These are phyloP conservation scores for Puccinia coronata DNA, from an alignment of 1,284 basidiomycete genomes.

Conservation along the genomic window DNA sequence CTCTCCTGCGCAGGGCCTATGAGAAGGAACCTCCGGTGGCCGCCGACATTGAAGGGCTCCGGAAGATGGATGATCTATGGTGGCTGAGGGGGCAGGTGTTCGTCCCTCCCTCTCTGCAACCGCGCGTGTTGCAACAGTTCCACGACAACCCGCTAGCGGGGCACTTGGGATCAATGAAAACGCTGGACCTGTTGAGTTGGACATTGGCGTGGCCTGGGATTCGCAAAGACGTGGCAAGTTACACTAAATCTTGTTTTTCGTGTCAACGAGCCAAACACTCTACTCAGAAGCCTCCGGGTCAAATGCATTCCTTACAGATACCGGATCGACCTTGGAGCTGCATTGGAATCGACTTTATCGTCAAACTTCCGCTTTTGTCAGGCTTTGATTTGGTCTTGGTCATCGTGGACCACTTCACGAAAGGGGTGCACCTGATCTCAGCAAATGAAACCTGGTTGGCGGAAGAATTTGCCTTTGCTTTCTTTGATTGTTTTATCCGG, in stretches of 20 bases:
- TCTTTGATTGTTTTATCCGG: not conserved
- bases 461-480: not conserved
- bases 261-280: not conserved
- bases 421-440: not conserved
- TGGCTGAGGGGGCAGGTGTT: not conserved
- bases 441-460: not conserved
- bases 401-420: not conserved
- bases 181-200: not conserved
- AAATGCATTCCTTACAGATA: not conserved
- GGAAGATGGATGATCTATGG: not conserved
- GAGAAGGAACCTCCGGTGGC: not conserved
- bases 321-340: not conserved
- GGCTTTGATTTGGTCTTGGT: conserved; percentile 2
- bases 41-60: not conserved
- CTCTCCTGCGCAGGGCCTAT: not conserved
- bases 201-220: not conserved
- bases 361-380: not conserved
- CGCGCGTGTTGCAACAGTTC: not conserved
- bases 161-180: not conserved
- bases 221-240: not conserved
- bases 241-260: not conserved
- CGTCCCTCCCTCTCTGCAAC: not conserved
- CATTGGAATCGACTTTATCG: conserved; percentile 5
- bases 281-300: not conserved
- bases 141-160: not conserved